Conservation (phyloP, 2,329 filamentous ascomycete genomes). For the Aspergillus pseudoglaucus region DNA sequence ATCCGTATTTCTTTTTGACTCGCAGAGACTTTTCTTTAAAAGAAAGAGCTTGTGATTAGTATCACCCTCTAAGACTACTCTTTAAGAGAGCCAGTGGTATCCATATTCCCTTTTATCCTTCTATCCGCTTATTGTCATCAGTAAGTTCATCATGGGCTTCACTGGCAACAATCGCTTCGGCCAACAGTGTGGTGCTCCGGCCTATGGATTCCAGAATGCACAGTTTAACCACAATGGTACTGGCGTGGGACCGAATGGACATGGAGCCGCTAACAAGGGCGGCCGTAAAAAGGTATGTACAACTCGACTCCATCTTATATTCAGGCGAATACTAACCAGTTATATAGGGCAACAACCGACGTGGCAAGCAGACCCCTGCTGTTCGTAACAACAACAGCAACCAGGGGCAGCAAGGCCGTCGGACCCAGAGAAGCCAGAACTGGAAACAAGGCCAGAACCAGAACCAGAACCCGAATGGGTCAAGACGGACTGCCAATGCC, state of each 20-base stretch:
- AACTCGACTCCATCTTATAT: neutral
- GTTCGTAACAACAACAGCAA: neutral
- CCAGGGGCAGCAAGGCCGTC: neutral
- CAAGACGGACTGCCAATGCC: too few species aligned
- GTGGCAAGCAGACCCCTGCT: neutral
- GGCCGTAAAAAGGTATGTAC: neutral
- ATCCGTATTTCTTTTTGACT: neutral
- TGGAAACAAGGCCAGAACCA: neutral
- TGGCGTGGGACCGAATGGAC: too few species aligned
- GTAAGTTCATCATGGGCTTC: neutral
- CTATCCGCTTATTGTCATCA: neutral
- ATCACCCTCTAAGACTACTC: neutral
- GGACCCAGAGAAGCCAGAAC: neutral
- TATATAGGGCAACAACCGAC: too few species aligned
- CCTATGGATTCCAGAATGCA: too few species aligned
- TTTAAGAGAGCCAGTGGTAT: neutral
- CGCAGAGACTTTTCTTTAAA: too few species aligned
- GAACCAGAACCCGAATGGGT: neutral
- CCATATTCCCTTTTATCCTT: neutral
- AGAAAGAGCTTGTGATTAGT: too few species aligned
- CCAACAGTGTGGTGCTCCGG: neutral
- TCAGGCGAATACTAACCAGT: too few species aligned
- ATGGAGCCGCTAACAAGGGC: too few species aligned
- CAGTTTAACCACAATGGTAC: too few species aligned
- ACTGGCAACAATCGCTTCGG: conserved; percentile 2